Base-by-base conservation (phyloP, 148 eudicot genomes). In the Vaccinium macrocarpon region DNA sequence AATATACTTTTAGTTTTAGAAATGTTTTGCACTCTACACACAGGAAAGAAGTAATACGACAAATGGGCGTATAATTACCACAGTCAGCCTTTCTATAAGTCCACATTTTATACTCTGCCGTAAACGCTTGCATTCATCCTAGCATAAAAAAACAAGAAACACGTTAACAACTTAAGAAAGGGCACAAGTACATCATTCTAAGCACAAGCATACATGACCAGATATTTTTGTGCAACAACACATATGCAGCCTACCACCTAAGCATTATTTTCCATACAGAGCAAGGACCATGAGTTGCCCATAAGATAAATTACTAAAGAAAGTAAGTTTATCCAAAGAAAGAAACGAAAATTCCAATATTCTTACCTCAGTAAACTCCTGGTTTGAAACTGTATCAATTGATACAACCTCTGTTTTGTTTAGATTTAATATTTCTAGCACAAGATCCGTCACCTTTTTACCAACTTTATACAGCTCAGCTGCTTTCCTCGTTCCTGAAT, bases 41-140 rank as follows among this genome's bases (percentile, higher is more conserved):
- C 5, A 32, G 6, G 61, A 61, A 56, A 42, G 52, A 50, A 51
- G 27, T 82, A 59, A 59, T 21, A 27, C 5, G 6, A 68, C 29
- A 16, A 18, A 38, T 14, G 46, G 75, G 66, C 18, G 81, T 80
- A 53, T 84, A 85, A 86, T 88, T 91, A 97, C 99, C 98, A 97
- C 98, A 70, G 98, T 94, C 88, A 94, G 87, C 66, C 94, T 86
- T 83, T 88, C 90, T 85, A 95, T 89, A 72, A 97, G 91, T 80
- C 99, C 99, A 90, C 98, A 97, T 88, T 94, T 97, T 87, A 97
- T 95, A 89, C 98, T 95, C 88, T 95, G 98, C 70, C 99, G 94
- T 87, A 97, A 86, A 72, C 99, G 94, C 88, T 93, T 95, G 92
- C 99, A 97, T 88, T 97, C 99, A 82, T 97, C 99, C 99, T 97